These are phyloP conservation scores for Nasturtium officinale DNA, from an alignment of 345 rosid genomes.

Conservation along the genomic window DNA sequence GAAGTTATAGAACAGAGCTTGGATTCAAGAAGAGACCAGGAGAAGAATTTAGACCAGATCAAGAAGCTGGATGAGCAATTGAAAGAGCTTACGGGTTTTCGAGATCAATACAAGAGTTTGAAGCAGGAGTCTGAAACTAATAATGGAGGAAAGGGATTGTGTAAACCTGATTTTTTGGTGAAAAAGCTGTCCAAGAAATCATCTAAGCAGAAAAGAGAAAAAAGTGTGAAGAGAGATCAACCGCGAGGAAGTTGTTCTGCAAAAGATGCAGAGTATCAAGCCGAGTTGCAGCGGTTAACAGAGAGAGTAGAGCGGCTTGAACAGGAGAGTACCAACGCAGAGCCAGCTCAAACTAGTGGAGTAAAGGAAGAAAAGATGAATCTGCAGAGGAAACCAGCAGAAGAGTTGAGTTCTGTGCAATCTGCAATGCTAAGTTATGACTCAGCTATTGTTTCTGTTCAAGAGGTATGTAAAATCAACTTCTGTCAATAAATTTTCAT, in stretches of 20 bases:
- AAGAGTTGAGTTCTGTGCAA: slow-evolving; percentile 52
- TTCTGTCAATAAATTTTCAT: not conserved
- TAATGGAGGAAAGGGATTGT: slow-evolving; percentile 32
- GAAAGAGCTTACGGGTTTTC: slow-evolving; percentile 49
- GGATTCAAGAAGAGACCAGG: slow-evolving; percentile 37
- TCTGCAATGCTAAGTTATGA: slow-evolving; percentile 47
- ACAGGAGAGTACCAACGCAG: slow-evolving; percentile 35
- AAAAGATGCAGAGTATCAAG: slow-evolving; percentile 40
- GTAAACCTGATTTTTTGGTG: slow-evolving; percentile 9
- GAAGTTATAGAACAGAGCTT: slow-evolving; percentile 41
- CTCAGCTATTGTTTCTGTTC: slow-evolving; percentile 24
- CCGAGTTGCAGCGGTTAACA: slow-evolving; percentile 21
- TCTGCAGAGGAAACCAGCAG: slow-evolving; percentile 51
- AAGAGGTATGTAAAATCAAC: slow-evolving; percentile 34
- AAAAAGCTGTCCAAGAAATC: slow-evolving; percentile 42
- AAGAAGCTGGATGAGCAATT: slow-evolving; percentile 52
- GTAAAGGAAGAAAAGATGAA: slow-evolving; percentile 34
- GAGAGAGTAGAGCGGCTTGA: slow-evolving; percentile 44
- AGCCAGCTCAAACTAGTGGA: slow-evolving; percentile 27
- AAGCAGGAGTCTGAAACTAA: slow-evolving; percentile 29
- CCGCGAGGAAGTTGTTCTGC: slow-evolving; percentile 30
- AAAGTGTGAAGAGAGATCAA: not conserved
- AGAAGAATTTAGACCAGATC: slow-evolving; percentile 49
- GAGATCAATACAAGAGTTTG: slow-evolving; percentile 32
- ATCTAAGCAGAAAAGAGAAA: slow-evolving; percentile 36